Conservation (phyloP, 495 filamentous ascomycete species). For the Paragyromitra xinjiangensis region DNA sequence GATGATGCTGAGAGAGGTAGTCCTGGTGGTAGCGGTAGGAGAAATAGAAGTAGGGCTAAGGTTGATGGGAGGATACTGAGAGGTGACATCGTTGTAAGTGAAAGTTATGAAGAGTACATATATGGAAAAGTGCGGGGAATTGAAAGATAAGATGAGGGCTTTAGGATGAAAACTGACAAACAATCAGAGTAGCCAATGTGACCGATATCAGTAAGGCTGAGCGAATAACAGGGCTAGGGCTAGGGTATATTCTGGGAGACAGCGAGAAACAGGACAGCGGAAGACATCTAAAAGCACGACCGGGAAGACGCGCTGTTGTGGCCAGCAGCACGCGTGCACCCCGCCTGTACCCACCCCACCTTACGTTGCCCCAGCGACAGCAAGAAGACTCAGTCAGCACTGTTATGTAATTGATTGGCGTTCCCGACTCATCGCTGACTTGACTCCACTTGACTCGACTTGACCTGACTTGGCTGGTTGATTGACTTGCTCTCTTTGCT, state of each 20-base stretch:
- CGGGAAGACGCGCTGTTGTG: not conserved
- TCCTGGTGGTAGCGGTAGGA: not conserved
- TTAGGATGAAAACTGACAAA: not conserved
- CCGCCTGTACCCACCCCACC: not conserved
- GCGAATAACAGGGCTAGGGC: not conserved
- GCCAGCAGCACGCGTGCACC: not conserved
- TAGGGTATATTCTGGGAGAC: not conserved
- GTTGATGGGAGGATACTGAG: not conserved
- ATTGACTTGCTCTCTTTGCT: not conserved
- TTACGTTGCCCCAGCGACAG: conserved; percentile 3
- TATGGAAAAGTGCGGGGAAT: not conserved
- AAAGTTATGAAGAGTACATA: not conserved
- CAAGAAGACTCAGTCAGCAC: not conserved
- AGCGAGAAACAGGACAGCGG: not conserved
- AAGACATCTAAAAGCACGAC: not conserved
- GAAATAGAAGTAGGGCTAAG: not conserved
- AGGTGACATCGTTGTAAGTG: not conserved
- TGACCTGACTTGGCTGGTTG: too few species aligned
- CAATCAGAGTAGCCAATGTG: not conserved
- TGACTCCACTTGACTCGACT: too few species aligned
- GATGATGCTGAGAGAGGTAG: too few species aligned
- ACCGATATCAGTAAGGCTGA: not conserved
- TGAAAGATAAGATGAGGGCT: not conserved
- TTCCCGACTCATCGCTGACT: not conserved
- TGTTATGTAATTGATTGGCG: not conserved